These are phyloP conservation scores for Lentinula sp. DNA, from an alignment of 768 basidiomycete genomes.

Conservation along the genomic window DNA sequence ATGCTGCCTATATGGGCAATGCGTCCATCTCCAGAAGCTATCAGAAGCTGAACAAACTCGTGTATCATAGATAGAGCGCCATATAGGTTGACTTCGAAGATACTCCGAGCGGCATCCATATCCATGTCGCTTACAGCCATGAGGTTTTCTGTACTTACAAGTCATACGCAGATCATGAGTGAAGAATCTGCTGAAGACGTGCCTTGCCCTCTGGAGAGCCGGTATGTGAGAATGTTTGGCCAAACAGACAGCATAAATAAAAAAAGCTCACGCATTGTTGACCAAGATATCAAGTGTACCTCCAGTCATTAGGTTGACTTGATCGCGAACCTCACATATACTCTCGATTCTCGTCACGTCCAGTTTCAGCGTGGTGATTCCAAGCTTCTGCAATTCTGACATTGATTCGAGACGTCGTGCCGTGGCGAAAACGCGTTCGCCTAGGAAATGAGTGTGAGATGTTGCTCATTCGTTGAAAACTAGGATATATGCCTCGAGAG, in stretches of 20 bases:
- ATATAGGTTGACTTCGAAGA: slow-evolving; percentile 23
- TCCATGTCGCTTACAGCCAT: slow-evolving; percentile 15
- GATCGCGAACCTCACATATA: slow-evolving; percentile 8
- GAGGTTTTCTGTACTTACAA: slow-evolving; percentile 8
- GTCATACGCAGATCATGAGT: too few relatives aligned
- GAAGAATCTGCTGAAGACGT: neutral
- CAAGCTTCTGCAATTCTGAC: slow-evolving; percentile 8
- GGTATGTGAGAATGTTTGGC: neutral
- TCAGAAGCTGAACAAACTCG: slow-evolving; percentile 17
- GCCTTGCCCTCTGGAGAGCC: slow-evolving; percentile 9
- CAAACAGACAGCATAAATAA: neutral
- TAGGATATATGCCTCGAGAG: slow-evolving; percentile 5
- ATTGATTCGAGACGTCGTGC: slow-evolving; percentile 16
- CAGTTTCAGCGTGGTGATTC: slow-evolving; percentile 15
- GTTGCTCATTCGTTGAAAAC: too few relatives aligned
- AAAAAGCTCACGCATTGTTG: slow-evolving; percentile 19
- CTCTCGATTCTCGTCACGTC: slow-evolving; percentile 18
- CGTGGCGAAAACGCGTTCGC: slow-evolving; percentile 22
- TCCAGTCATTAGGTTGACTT: slow-evolving; percentile 12
- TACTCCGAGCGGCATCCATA: slow-evolving; percentile 10
- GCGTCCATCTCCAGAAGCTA: slow-evolving; percentile 14
- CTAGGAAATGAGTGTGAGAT: slow-evolving; percentile 3
- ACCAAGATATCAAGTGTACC: slow-evolving; percentile 24
- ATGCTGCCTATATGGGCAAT: slow-evolving; percentile 21
- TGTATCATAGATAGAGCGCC: slow-evolving; percentile 17